Base-by-base conservation (phyloP, 1,139 yeast genomes). In the Blastobotrys aristatus region DNA sequence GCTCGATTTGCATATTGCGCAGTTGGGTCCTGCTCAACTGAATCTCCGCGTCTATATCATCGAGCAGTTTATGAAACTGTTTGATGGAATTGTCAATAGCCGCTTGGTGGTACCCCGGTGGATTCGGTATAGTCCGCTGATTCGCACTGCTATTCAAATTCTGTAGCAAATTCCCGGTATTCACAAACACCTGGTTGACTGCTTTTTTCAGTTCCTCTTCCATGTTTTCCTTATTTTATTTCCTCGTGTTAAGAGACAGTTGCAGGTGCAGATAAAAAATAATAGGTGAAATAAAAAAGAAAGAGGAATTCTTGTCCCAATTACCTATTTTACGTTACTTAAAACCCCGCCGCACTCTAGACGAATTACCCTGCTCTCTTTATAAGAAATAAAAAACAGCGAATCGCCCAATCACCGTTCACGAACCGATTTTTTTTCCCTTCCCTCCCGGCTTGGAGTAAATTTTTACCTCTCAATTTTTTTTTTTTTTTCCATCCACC, bases 61-160 rank as follows among this genome's bases (percentile, higher is more conserved):
- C 63, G 38, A 60, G 48, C 2, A 57, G 44, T 7, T 50, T 32
- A 36, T 59, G 61, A 47, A 51, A 60, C 21, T 40, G 40, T 16
- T 53, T 44, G 14, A 60, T 47, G 33, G 54, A 55, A 10, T 47
- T 50, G 46, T 60, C 60, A 16, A 60, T 53, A 4, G 58, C 46
- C 7, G 50, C 39, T 45, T 59, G 62, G 20, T 59, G 47, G 20
- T 51, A 50, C 8, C 54, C 46, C 2, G 61, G 58, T 5, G 62
- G 59, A 42, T 60, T 60, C 5, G 62, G 61, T 1, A 60, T 53
- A 8, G 56, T 57, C 21, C 54, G 53, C 34, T 53, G 55, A 22
- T 46, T 39, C 17, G 53, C 51, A 43, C 52, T 54, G 14, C 54
- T 46, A 27, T 50, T 46, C n/a, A 59, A 50, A 37, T 52, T 47